A percentile compares a stretch with the other conserved stretches of the same genome.
Evolutionary conservation across 495 filamentous ascomycete species (phyloP).

Genomic region (Aspergillus bridgeri): DNA sequence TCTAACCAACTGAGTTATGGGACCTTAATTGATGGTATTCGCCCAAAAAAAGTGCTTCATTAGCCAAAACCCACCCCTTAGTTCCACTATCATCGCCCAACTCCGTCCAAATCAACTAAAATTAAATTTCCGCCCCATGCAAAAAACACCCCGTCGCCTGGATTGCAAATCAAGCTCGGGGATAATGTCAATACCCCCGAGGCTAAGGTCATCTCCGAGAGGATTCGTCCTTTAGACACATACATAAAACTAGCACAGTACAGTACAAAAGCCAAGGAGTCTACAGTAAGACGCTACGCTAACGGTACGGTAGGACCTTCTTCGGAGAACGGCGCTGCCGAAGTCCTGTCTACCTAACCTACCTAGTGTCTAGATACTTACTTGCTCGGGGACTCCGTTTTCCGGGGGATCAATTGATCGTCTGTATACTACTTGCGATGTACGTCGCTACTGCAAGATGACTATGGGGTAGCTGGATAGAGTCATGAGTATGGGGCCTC

Average conservation of each 20-base stretch:
- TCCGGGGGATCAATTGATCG: too few species aligned
- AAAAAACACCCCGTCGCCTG: not conserved
- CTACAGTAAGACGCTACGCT: not conserved
- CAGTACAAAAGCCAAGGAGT: not conserved
- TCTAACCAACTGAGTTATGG: slow-evolving; percentile 10
- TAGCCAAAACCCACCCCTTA: not conserved
- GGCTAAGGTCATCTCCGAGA: not conserved
- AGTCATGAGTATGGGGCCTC: too few species aligned
- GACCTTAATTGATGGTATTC: not conserved
- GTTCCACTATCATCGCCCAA: not conserved
- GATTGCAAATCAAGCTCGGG: not conserved
- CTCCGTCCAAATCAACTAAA: not conserved
- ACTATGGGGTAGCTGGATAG: too few species aligned
- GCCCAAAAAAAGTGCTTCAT: not conserved
- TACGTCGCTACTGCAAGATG: too few species aligned
- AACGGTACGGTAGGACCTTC: not conserved
- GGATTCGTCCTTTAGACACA: not conserved
- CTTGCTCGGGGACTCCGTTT: not conserved
- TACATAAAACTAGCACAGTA: too few species aligned
- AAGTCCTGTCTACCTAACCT: too few species aligned
- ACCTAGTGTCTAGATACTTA: too few species aligned
- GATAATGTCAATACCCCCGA: not conserved
- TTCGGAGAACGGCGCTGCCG: not conserved
- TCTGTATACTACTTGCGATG: too few species aligned
- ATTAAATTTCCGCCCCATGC: not conserved